Conservation (phyloP, 768 basidiomycete genomes). For the Naganishia antarctica region DNA sequence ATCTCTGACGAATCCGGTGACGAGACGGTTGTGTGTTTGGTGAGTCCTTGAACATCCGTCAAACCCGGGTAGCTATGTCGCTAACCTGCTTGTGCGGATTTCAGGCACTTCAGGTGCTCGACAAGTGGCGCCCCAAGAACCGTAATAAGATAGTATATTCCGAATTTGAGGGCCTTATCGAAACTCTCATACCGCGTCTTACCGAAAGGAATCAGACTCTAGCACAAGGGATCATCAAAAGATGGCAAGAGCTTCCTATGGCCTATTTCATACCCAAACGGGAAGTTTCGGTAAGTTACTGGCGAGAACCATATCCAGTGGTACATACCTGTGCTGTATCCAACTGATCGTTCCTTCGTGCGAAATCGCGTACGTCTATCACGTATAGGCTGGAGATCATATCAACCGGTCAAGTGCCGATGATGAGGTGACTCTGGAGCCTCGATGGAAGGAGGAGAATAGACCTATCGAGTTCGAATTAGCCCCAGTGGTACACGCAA, state of each 20-base stretch:
- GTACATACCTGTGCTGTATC: not conserved
- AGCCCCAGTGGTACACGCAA: constrained; percentile 8
- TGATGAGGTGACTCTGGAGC: constrained; percentile 17
- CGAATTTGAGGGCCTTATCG: constrained; percentile 64
- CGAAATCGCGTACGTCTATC: no score
- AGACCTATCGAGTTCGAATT: constrained; percentile 10
- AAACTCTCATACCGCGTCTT: constrained; percentile 53
- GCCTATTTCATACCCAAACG: constrained; percentile 75
- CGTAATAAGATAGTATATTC: constrained; percentile 89
- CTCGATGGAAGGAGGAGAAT: constrained; percentile 4
- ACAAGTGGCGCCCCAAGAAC: constrained; percentile 69
- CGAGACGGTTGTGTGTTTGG: constrained; percentile 64
- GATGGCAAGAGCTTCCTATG: constrained; percentile 73
- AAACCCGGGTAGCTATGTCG: not conserved
- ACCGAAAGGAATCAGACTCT: constrained; percentile 58
- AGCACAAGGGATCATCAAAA: constrained; percentile 70
- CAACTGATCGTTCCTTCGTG: no score
- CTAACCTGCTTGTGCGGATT: not conserved
- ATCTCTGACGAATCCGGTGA: constrained; percentile 66
- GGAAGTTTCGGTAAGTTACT: constrained; percentile 19
- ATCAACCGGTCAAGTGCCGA: constrained; percentile 25
- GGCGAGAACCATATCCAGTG: no score
- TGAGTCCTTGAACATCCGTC: constrained; percentile 50
- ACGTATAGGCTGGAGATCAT: not conserved
- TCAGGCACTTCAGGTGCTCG: constrained; percentile 50